Evolutionary conservation across 371 early-diverging fungal genomes (phyloP), one percentile per base, ranked within the genome.

Genomic region (Syncephalastrum contaminatum): DNA sequence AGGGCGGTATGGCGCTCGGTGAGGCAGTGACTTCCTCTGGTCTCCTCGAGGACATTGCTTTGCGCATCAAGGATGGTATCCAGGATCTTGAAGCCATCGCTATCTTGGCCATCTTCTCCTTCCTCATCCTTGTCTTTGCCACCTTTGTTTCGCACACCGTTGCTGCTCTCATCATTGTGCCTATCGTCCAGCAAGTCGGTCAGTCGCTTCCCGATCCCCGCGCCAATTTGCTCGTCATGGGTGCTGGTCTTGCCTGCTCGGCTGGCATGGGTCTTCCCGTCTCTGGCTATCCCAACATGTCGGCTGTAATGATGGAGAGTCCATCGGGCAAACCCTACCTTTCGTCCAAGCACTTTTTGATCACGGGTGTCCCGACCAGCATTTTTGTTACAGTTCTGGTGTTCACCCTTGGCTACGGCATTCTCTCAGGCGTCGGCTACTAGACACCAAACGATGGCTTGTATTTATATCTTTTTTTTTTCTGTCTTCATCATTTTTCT

Each of bases 91-190:
- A 77, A 4, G 67, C 83, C n/a, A 87, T 86, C 57, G 62, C 70
- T 6, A 84, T 91, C 18, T 64, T 88, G 24, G 69, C 82, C 30
- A 67, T 86, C 21, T 87, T 91, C 59, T 74, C 85, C 7, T 58
- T 68, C 10, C 61, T 91, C 50, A 81, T 89, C 10, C 64, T 90
- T 4, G 81, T 90, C 5, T 83, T 89, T 56, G 86, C 95, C n/a
- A 92, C 92, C 4, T 96, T 96, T 65, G 91, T 97, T 54, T 88
- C 88, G 10, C 97, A 97, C 63, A 96, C 97, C 0, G 97, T 97
- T 13, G 89, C 87, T 0, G 92, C 92, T 0, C 67, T 91, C 43
- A 89, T 91, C 53, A 82, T 91, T 45, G 59, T 91, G 51, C 92
- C 92, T 0, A 84, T 91, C 48, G 88, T 91, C n/a, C 75, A 80